These are phyloP conservation scores for Celoporthe dispersa DNA, from an alignment of 2,329 filamentous ascomycete genomes.

Conservation along the genomic window DNA sequence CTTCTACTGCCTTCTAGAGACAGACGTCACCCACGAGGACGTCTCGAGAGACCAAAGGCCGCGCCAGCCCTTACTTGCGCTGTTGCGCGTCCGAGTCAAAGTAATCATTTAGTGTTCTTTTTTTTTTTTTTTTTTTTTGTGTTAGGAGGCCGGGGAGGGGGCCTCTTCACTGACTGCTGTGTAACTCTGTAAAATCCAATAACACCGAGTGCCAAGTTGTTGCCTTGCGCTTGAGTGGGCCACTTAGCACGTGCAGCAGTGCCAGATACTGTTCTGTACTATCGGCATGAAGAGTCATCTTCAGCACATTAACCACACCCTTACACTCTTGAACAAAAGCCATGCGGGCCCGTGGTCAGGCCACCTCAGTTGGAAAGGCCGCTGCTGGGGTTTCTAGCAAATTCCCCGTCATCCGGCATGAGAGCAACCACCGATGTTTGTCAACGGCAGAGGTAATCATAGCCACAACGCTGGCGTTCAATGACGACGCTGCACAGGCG, in stretches of 20 bases:
- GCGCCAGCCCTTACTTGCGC: background rate
- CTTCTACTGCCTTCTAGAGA: background rate
- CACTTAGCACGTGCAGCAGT: background rate
- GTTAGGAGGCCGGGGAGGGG: too few species aligned
- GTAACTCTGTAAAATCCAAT: background rate
- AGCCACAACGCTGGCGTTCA: background rate
- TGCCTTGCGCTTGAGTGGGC: conserved; percentile 2
- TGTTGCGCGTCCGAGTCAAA: background rate
- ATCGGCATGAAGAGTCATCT: conserved; percentile 24
- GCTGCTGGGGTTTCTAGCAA: background rate
- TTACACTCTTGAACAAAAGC: background rate
- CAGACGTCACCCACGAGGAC: background rate
- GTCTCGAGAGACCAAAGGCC: background rate
- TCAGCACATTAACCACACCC: background rate
- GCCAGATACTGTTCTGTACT: background rate
- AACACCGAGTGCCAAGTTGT: conserved; percentile 10
- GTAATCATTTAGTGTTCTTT: background rate
- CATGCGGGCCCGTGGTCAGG: background rate
- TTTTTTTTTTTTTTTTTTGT: too few species aligned
- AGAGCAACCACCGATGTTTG: background rate
- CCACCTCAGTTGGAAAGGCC: background rate
- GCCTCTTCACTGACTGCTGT: background rate
- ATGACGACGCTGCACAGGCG: background rate
- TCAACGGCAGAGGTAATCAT: background rate
- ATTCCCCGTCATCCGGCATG: background rate